Percentiles rank a stretch among this genome's conserved stretches.
phyloP scores from a whole-genome alignment of 1,284 basidiomycete genomes.

The Gymnopus androsaceus region DNA sequence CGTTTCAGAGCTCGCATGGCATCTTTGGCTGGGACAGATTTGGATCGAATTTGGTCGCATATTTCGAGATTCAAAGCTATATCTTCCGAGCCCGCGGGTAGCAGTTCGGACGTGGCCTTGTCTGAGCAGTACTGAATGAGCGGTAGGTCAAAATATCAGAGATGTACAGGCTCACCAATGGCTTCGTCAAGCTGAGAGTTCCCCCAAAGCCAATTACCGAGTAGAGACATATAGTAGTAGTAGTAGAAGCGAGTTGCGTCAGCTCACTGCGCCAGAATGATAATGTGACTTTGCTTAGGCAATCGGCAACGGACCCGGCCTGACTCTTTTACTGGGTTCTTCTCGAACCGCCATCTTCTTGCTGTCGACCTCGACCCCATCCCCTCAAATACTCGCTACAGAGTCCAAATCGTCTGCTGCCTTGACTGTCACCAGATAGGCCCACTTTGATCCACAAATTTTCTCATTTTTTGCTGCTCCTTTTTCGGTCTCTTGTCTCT shows the following conservation, averaged over 20 bases:
- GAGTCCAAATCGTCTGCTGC: background rate
- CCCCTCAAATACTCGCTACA: background rate
- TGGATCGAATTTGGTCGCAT: slow-evolving; percentile 94
- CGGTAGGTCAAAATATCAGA: background rate
- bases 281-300: slow-evolving; percentile 20
- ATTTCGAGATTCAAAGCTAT: slow-evolving; percentile 95
- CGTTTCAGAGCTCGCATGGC: slow-evolving; percentile 90
- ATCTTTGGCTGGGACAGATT: slow-evolving; percentile 82
- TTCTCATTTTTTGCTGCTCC: slow-evolving; percentile 3
- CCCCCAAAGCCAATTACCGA: slow-evolving; percentile 58
- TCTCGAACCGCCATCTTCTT: slow-evolving; percentile 11
- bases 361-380: slow-evolving; percentile 10
- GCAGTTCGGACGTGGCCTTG: slow-evolving; percentile 88
- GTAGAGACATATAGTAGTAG: slow-evolving; percentile 40
- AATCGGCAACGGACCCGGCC: slow-evolving; percentile 27
- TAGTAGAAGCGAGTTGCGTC: background rate
- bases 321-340: slow-evolving; percentile 11
- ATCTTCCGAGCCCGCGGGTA: slow-evolving; percentile 83
- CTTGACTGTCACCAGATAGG: background rate
- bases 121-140: slow-evolving; percentile 39
- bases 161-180: slow-evolving; percentile 40
- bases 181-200: slow-evolving; percentile 60
- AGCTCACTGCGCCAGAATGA: background rate
- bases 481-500: background rate
- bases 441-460: background rate